Conservation (phyloP, 257 asterid genomes). For the Penstemon barbatus region DNA sequence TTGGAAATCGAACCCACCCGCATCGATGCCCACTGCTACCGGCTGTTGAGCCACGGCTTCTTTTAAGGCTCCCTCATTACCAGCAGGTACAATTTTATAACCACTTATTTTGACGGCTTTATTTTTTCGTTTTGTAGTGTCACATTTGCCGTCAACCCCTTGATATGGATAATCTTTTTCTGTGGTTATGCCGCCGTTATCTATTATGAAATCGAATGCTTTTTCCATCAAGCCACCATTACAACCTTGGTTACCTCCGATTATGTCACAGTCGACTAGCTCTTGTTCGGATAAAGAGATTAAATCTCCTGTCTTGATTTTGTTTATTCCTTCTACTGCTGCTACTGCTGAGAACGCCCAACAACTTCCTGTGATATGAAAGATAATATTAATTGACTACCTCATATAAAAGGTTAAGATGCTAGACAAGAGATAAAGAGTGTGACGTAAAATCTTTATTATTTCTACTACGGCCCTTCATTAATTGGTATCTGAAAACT, state of each 20-base stretch:
- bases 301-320: slow-evolving; percentile 57
- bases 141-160: slow-evolving; percentile 42
- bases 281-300: slow-evolving; percentile 68
- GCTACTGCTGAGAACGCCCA: slow-evolving; percentile 83
- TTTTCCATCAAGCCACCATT: slow-evolving; percentile 53
- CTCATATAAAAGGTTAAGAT: too few relatives aligned
- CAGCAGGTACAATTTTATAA: slow-evolving; percentile 35
- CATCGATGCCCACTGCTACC: slow-evolving; percentile 62
- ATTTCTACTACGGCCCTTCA: too few relatives aligned
- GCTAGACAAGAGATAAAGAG: too few relatives aligned
- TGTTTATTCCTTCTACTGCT: slow-evolving; percentile 65
- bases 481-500: too few relatives aligned
- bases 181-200: slow-evolving; percentile 50
- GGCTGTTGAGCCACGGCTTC: slow-evolving; percentile 65
- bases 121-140: slow-evolving; percentile 13
- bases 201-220: slow-evolving; percentile 48
- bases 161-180: slow-evolving; percentile 49
- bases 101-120: slow-evolving; percentile 49
- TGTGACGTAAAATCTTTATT: too few relatives aligned
- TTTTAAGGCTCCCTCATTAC: slow-evolving; percentile 44
- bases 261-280: slow-evolving; percentile 59
- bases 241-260: slow-evolving; percentile 47
- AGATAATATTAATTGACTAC: not conserved
- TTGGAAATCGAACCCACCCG: slow-evolving; percentile 42
- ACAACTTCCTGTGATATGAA: slow-evolving; percentile 55